Evolutionary conservation across 192 early-diverging fungal genomes (phyloP), one percentile per base, ranked within the genome.

Genomic region (Geranomyces variabilis): DNA sequence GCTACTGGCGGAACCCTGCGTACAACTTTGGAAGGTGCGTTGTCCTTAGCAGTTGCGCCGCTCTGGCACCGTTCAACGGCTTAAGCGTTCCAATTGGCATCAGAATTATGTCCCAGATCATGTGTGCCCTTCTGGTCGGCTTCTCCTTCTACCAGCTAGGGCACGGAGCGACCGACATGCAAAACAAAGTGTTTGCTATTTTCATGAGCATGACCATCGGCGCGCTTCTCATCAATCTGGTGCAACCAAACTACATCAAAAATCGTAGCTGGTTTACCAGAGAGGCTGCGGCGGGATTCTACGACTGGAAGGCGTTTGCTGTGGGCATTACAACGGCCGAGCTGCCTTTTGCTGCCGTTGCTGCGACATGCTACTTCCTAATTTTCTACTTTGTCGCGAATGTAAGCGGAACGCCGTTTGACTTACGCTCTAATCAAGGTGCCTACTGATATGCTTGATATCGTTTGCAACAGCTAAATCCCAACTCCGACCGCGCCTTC

Each of bases 61-160:
- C 26, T 10, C 24, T 59, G 10, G 10, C 22, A 12, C 24, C 57
- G 10, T 14, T 59, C 21, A 17, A 12, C 22, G 13, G 22, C 43
- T 24, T 8, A 41, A 41, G 36, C 36, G 5, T 3, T 41, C 10
- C 36, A 10, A 10, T 41, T 10, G 36, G 36, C 3, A 7, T 41
- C 31, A 63, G 63, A 2, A 59, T 67, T 2, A 19, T 74, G 17
- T 66, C 63, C 4, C 63, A 65, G 44, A 73, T 88, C 30, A 74
- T 88, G 43, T 75, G 75, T 63, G 84, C 86, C 0, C 75, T 94
- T n/a, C 49, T 87, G 13, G 85, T 89, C 41, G 90, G 90, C 10
- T 89, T 94, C 79, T 86, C 91, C 19, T 94, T 89, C 78, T 90
- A 82, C 83, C 81, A 90, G 31, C 71, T 89, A 10, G 77, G 77